Percentiles rank a stretch among this genome's conserved stretches.
phyloP scores from a whole-genome alignment of 768 basidiomycete species.

The Pisolithus albus region DNA sequence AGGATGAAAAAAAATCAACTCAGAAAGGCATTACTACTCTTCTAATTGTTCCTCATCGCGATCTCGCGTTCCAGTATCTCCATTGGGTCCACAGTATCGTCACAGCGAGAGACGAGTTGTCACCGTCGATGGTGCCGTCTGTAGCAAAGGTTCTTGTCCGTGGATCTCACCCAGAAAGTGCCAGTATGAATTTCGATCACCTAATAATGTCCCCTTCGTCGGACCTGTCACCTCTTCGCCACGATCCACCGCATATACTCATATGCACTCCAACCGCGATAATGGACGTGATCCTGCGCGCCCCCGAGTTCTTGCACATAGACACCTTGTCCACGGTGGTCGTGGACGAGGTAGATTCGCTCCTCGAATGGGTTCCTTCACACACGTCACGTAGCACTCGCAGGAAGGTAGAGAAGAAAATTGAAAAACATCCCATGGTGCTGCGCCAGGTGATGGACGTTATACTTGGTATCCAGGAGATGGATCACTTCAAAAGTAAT shows the following conservation, averaged over 20 bases:
- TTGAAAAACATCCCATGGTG: constrained; percentile 48
- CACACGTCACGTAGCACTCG: constrained; percentile 33
- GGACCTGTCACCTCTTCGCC: constrained; percentile 33
- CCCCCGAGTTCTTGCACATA: constrained; percentile 40
- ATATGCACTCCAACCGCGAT: constrained; percentile 68
- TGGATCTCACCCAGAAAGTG: constrained; percentile 35
- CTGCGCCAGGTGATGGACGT: constrained; percentile 54
- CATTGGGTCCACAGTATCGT: constrained; percentile 58
- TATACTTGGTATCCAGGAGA: constrained; percentile 36
- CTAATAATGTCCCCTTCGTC: constrained; percentile 22
- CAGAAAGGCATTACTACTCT: constrained; percentile 42
- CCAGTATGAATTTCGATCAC: constrained; percentile 8
- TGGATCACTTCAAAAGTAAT: not conserved
- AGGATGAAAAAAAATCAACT: constrained; percentile 14
- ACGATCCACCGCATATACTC: constrained; percentile 55
- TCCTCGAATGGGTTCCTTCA: constrained; percentile 49
- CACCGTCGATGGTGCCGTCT: constrained; percentile 31
- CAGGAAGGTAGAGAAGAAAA: constrained; percentile 35
- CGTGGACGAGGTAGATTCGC: constrained; percentile 72
- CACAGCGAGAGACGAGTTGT: constrained; percentile 21
- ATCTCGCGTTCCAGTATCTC: constrained; percentile 59
- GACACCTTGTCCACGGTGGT: constrained; percentile 48
- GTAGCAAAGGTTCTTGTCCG: constrained; percentile 60
- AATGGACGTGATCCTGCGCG: constrained; percentile 44
- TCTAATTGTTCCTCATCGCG: constrained; percentile 66